Evolutionary conservation across 169 alveolate species (phyloP).

Genomic region (Plasmodium fragile): DNA sequence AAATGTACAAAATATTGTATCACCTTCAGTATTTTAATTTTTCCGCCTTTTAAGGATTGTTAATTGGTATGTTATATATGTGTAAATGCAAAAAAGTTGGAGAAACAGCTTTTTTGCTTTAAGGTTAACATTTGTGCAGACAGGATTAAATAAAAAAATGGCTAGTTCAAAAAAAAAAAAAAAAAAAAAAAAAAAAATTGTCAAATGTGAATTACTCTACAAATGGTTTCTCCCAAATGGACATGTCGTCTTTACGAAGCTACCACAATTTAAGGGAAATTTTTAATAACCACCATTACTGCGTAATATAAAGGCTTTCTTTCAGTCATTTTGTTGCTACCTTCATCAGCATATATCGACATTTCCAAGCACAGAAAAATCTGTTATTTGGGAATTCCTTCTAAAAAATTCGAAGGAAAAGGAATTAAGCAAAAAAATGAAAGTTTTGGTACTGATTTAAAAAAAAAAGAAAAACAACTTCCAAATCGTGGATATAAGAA

Average conservation of each 20-base stretch:
- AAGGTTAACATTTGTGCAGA: not conserved
- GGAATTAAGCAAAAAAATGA: not conserved
- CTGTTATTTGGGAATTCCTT: not conserved
- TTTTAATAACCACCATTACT: not conserved
- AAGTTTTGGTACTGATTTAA: not conserved
- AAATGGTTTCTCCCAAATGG: not conserved
- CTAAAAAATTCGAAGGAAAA: not conserved
- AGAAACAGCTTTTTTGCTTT: not conserved
- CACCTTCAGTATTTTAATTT: not conserved
- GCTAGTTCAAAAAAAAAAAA: not conserved
- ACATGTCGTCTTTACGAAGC: not conserved
- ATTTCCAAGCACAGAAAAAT: not conserved
- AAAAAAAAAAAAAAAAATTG: not conserved
- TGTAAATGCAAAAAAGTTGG: not conserved
- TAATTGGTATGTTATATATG: not conserved
- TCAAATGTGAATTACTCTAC: not conserved
- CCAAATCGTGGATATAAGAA: not conserved
- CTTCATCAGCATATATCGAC: not conserved
- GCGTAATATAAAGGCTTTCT: not conserved
- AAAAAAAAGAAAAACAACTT: not conserved
- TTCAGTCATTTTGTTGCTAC: not conserved
- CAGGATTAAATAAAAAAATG: not conserved
- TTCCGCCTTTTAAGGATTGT: not conserved
- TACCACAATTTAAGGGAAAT: not conserved
- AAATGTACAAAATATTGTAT: not conserved